phyloP scores from a whole-genome alignment of 139 green algal genomes.

The Coelastrella sp. region DNA sequence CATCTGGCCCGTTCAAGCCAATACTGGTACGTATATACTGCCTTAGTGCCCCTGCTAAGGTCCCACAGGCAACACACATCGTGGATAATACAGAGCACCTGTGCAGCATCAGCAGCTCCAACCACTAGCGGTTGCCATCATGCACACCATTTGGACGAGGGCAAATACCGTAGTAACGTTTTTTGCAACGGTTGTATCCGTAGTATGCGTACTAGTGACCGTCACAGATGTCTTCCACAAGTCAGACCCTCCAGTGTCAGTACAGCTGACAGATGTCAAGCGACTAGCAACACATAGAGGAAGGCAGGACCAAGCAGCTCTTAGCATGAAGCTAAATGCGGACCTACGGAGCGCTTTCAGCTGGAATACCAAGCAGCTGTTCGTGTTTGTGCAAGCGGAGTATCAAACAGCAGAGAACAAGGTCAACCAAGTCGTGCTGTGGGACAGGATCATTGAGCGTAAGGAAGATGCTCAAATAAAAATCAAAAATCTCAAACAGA shows the following conservation, averaged over 20 bases:
- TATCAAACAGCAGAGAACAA: slow-evolving; percentile 53
- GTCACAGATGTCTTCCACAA: slow-evolving; percentile 58
- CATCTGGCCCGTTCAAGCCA: neutral
- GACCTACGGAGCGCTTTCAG: slow-evolving; percentile 83
- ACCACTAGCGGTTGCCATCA: slow-evolving; percentile 26
- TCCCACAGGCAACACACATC: neutral
- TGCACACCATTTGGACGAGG: slow-evolving; percentile 57
- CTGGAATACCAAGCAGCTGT: slow-evolving; percentile 94
- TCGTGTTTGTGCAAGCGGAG: slow-evolving; percentile 73
- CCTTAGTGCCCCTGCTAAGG: neutral
- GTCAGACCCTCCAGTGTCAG: slow-evolving; percentile 43
- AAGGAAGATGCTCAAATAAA: slow-evolving; percentile 55
- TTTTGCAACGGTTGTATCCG: slow-evolving; percentile 59
- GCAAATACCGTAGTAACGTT: slow-evolving; percentile 62
- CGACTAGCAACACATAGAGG: neutral
- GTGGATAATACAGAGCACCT: neutral
- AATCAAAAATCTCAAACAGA: slow-evolving; percentile 28
- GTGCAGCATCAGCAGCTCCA: neutral
- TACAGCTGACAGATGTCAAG: slow-evolving; percentile 46
- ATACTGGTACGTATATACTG: neutral
- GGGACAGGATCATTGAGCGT: slow-evolving; percentile 77
- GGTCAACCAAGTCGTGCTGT: slow-evolving; percentile 74
- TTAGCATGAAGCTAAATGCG: slow-evolving; percentile 48
- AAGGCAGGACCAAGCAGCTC: slow-evolving; percentile 32
- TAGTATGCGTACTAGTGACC: slow-evolving; percentile 54